Base-by-base conservation (phyloP, 2,329 filamentous ascomycete species). In the Fusarium sp. region DNA sequence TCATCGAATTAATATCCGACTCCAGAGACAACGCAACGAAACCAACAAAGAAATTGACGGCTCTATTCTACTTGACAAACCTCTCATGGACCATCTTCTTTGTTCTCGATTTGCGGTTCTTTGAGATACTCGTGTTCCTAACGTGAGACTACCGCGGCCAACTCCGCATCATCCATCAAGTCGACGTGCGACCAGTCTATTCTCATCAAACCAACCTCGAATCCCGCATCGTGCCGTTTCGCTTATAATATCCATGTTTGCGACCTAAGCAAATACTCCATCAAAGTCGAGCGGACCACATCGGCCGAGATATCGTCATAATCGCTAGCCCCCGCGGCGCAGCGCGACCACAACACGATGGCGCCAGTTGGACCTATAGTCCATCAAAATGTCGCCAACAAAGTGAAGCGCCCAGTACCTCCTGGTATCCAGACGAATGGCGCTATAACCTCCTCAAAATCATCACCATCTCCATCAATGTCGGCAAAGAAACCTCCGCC, bases 381-480 rank as follows among this genome's bases (percentile, higher is more conserved):
- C 58, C 83, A 83, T 75, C 84, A 84, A 66, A 82, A 83, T 79
- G 83, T 81, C 76, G 78, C 82, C 74, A 81, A 80, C 74, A 94
- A 94, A 83, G 87, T 89, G 73, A 94, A 94, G 83, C 91, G 92
- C 40, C 91, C 90, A 69, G 85, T 88, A 59, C 90, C 90, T 42
- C 87, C 91, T 52, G 88, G 90, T 49, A 89, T 92, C 64, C 91
- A 92, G 80, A 88, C 90, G 68, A 93, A 93, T 81, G 90, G 90
- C 37, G 60, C 54, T 38, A 83, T 85, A 67, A 84, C 85, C 72
- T 82, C 89, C 30, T 87, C 88, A 3, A 87, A 88, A 67, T 88
- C 90, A 8, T 92, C 90, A 5, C 87, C 90, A 3, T 89, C 88
- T 8, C 88, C 88, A 9, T 88, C 85, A 74, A 82, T 90, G 76